Base-by-base conservation (phyloP, 106 monocot species). In the Apostasia shenzhenica region DNA sequence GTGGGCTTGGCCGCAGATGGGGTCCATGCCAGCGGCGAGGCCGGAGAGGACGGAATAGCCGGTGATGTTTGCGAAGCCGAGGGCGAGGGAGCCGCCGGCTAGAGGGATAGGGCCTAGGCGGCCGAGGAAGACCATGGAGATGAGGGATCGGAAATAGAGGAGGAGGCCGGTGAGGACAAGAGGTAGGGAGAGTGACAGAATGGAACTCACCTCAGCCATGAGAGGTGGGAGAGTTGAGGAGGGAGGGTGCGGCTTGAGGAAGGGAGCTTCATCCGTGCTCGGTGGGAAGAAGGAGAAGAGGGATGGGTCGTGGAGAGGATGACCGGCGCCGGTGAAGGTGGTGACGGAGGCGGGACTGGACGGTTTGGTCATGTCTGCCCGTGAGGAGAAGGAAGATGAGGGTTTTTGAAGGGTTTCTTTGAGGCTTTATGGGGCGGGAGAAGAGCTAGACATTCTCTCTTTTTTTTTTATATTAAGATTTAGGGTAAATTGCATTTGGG, bases 41-140 rank as follows among this genome's bases (percentile, higher is more conserved):
- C 93, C 93, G 26, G 89, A 86, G 11, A 93, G 81, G 42, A 93
- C 86, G 41, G 86, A 89, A 81, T 93, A 93, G 57, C 93, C 93
- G 42, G 89, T 93, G 77, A 93, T 93, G 75, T 93, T 89, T 58
- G 93, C 85, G 54, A 93, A 93, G 38, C 85, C 92, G 59, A 92
- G 80, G 59, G 92, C 92, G 26, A 92, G 88, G 55, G 89, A 57
- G 1, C 93, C 93, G 44, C 86, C 93, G 5, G 93, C 86, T 10
- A 89, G 86, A 45, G 77, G 62, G 2, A 93, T 78, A n/a, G 73
- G 74, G 6, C 86, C 84, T 12, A 86, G 83, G 11, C 67, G 77
- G 70, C 92, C 88, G 46, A 92, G 78, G 76, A 88, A 92, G 50
- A 92, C 78, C 92, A 92, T 92, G 73, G 92, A 92, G 61, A 92